Evolutionary conservation across 768 basidiomycete species (phyloP).

Genomic region (Suillus subaureus): DNA sequence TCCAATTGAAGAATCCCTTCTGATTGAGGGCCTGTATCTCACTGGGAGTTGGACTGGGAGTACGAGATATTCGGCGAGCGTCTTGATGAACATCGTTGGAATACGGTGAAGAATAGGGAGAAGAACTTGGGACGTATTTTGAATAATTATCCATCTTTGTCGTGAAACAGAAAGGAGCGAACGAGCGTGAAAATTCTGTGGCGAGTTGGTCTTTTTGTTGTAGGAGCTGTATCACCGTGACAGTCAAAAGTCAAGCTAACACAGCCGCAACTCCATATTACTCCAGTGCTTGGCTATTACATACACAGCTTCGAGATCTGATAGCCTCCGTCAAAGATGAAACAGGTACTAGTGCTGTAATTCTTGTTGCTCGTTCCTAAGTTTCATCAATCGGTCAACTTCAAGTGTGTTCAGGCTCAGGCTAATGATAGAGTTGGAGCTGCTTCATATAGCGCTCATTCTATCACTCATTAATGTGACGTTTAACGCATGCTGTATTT

Average conservation of each 20-base stretch:
- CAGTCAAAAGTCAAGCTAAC: neutral
- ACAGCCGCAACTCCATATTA: neutral
- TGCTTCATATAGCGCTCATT: too few relatives aligned
- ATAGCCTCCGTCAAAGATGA: neutral
- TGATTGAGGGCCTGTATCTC: slow-evolving; percentile 48
- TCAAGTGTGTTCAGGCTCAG: too few relatives aligned
- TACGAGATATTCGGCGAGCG: slow-evolving; percentile 34
- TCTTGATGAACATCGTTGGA: slow-evolving; percentile 12
- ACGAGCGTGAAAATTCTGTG: neutral
- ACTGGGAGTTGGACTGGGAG: slow-evolving; percentile 68
- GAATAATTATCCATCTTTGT: slow-evolving; percentile 22
- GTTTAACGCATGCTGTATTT: slow-evolving; percentile 22
- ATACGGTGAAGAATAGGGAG: slow-evolving; percentile 11
- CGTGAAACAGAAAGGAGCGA: slow-evolving; percentile 2
- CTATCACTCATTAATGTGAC: neutral
- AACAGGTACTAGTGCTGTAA: too few relatives aligned
- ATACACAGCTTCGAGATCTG: neutral
- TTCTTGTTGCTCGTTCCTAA: too few relatives aligned
- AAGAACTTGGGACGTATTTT: slow-evolving; percentile 3
- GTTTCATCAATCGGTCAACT: too few relatives aligned
- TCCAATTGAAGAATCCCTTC: slow-evolving; percentile 48
- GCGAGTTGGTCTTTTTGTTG: slow-evolving; percentile 2
- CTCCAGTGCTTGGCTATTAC: neutral
- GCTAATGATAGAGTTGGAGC: too few relatives aligned
- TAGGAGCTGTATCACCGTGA: slow-evolving; percentile 5